Evolutionary conservation across 2,329 filamentous ascomycete genomes (phyloP).

Genomic region (Trichoderma sp.): DNA sequence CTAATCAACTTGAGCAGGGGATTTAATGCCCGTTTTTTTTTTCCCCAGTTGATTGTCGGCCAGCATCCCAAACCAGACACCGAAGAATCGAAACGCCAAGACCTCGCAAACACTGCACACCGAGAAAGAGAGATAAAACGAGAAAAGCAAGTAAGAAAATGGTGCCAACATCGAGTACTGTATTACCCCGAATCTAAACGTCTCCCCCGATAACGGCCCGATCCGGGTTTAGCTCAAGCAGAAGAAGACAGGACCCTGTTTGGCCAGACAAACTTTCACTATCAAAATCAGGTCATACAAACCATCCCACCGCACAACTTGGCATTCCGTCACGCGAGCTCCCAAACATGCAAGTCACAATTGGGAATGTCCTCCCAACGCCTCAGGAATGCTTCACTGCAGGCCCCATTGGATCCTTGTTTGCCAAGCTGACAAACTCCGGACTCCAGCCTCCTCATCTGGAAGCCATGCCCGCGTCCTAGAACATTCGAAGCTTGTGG

Average conservation of each 20-base stretch:
- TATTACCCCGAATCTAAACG: no score
- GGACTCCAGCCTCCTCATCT: background rate
- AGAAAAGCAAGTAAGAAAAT: background rate
- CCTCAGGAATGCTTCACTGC: background rate
- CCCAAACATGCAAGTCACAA: background rate
- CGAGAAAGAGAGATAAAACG: background rate
- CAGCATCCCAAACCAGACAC: background rate
- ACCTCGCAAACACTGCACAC: background rate
- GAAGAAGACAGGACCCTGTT: background rate
- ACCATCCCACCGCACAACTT: background rate
- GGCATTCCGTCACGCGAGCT: background rate
- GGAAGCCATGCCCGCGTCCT: background rate
- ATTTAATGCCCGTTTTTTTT: background rate
- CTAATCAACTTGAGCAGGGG: background rate
- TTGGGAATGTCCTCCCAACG: background rate
- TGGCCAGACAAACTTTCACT: background rate
- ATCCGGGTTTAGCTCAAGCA: background rate
- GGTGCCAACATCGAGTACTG: no score
- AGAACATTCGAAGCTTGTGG: background rate
- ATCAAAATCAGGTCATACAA: background rate
- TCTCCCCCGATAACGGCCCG: background rate
- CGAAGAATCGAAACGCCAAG: background rate
- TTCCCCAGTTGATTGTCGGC: background rate
- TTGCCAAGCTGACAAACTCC: background rate
- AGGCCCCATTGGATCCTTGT: background rate